These are phyloP conservation scores for Flaveria trinervia DNA, from an alignment of 129 eudicot genomes.

Conservation along the genomic window DNA sequence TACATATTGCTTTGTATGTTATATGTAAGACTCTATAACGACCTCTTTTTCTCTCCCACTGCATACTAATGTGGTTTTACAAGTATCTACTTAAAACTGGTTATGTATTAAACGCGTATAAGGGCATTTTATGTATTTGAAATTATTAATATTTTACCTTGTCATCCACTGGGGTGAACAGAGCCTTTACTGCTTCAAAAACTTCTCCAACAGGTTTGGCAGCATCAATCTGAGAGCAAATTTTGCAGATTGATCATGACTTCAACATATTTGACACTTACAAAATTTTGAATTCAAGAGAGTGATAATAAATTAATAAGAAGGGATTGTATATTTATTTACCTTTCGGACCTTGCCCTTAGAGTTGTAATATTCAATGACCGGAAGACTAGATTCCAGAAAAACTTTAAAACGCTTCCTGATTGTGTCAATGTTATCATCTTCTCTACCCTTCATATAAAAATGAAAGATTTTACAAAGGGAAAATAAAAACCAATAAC, in stretches of 20 bases:
- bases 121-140: constrained; percentile 15
- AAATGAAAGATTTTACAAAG: constrained; percentile 9
- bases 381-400: constrained; percentile 92
- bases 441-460: constrained; percentile 80
- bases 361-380: constrained; percentile 72
- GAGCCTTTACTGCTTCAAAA: constrained; percentile 80
- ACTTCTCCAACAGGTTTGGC: constrained; percentile 78
- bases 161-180: constrained; percentile 56
- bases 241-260: neutral
- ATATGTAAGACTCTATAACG: neutral
- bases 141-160: constrained; percentile 44
- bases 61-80: neutral
- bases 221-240: constrained; percentile 73
- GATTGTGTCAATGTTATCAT: constrained; percentile 89
- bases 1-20: neutral
- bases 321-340: constrained; percentile 34
- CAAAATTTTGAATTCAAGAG: neutral
- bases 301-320: neutral
- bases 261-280: constrained; percentile 7
- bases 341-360: constrained; percentile 90
- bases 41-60: neutral
- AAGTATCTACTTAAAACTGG: neutral
- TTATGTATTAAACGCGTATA: neutral
- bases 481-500: constrained; percentile 11
- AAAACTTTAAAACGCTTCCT: constrained; percentile 86